Percentiles rank a stretch among this genome's conserved stretches.
Evolutionary conservation across 1,284 basidiomycete genomes (phyloP).

Genomic region (Garcileccinum viscosum): DNA sequence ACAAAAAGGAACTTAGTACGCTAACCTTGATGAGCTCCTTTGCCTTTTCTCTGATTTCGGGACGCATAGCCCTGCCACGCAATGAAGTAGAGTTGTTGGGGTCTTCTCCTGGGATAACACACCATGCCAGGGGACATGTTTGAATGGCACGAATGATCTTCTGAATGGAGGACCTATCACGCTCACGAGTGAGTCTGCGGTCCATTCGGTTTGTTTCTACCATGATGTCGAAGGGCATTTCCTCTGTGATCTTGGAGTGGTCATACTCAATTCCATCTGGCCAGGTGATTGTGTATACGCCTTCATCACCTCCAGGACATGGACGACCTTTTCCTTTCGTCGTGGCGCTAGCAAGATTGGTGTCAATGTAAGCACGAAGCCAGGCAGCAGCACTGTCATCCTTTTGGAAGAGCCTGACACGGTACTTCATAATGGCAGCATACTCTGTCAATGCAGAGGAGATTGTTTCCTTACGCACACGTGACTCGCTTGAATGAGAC

Average conservation of each 20-base stretch:
- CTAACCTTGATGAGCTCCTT: background rate
- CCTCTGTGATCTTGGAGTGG: background rate
- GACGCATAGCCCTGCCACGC: background rate
- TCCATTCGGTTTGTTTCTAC: background rate
- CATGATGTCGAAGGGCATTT: background rate
- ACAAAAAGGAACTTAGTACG: too few species aligned
- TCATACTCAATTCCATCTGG: background rate
- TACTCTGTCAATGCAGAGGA: background rate
- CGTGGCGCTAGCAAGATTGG: background rate
- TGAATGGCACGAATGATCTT: background rate
- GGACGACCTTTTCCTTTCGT: background rate
- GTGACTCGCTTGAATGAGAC: background rate
- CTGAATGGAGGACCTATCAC: background rate
- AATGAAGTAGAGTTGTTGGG: background rate
- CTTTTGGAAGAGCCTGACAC: background rate
- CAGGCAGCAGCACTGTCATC: background rate
- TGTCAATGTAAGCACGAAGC: background rate
- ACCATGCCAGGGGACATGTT: background rate
- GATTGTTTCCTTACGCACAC: background rate
- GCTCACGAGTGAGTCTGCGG: background rate
- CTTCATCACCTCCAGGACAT: background rate
- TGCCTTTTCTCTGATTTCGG: background rate
- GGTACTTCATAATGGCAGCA: background rate
- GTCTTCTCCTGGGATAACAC: background rate
- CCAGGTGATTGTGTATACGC: background rate